Base-by-base conservation (phyloP, 1,139 yeast species). In the Blastobotrys serpentis region DNA sequence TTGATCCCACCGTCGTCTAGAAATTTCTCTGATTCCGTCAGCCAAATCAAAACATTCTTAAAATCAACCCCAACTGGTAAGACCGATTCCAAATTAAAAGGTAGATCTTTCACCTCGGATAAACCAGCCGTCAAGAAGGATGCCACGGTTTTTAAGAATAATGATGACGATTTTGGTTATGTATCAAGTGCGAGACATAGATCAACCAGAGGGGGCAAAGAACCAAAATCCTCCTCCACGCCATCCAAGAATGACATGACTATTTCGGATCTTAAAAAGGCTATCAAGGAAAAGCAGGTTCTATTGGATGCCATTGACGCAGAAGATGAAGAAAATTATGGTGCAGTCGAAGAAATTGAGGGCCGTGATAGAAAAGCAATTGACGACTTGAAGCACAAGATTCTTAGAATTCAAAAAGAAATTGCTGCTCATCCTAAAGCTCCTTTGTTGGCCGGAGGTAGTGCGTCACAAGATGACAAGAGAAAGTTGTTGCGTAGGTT, bases 1-100 rank as follows among this genome's bases (percentile, higher is more conserved):
- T 85, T 86, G 32, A 70, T 88, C 49, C 97, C 98, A 5, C 73
- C 95, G 2, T 86, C 96, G n/a, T 79, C 86, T 33, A 82, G 81
- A 61, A 79, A 70, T 56, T 58, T 72, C 38, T 62, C 69, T 22
- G 74, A 76, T 58, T 67, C 77, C 26, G 73, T 77, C 52, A 65
- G 68, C 54, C 77, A 74, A 55, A 75, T 82, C 54, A 84, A 83
- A 61, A 71, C 69, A 42, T 68, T 64, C 55, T 60, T 76, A 41
- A 68, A 66, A 55, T 60, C 63, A 29, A 62, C 58, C 43, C 58
- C 61, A 6, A 53, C 58, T 29, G 54, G 56, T 41, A 29, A 53
- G 21, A 21, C 56, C 29, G 50, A 56, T 42, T 46, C 51, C 32
- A 49, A 61, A 18, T 52, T 60, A 44, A 63, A 63, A 47, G 53